Base-by-base conservation (phyloP, 2,329 filamentous ascomycete species). In the Neoscytalidium dimidiatum region DNA sequence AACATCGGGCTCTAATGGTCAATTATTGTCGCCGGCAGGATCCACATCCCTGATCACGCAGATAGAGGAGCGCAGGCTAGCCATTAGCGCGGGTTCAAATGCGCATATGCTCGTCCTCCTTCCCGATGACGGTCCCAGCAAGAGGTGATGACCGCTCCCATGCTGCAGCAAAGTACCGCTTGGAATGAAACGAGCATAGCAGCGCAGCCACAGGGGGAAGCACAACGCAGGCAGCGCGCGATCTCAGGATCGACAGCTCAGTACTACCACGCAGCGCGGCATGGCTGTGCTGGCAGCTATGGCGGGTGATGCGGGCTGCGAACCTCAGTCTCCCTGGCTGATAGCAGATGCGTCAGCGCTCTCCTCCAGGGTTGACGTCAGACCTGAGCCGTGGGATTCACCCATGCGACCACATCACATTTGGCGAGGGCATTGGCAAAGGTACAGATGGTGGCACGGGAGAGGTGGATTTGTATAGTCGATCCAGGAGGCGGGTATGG, bases 171-270 rank as follows among this genome's bases (percentile, higher is more conserved):
- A 33, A 8, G 14, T 57, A 17, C 53, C 35, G 53, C 56, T 46
- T 60, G 26, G n/a, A 60, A 60, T 60, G 56, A 60, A 60, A 60
- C 56, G 53, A 46, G 53, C 53, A 58, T 46, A 23, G 14, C 9
- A 41, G 26, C 41, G 26, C 23, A 46, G 56, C 56, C 56, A 60
- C 56, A 60, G 38, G 56, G 56, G 26, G 26, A 33, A 44, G 38
- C 48, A 31, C 9, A 23, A 51, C 28, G 23, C 48, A 49, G 11
- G n/a, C 26, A 7, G 21, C 35, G 44, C 35, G 26, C 41, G n/a
- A 17, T 33, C 8, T 21, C n/a, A 41, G 56, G 8, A n/a, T 41
- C 26, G 56, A 60, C 41, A 60, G 41, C 41, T 19, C 56, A 60
- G 23, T 38, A 44, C 26, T 7, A 28, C 31, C 31, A 41, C 23